phyloP scores from a whole-genome alignment of 1,284 basidiomycete species.

The Agroathelia rolfsii region DNA sequence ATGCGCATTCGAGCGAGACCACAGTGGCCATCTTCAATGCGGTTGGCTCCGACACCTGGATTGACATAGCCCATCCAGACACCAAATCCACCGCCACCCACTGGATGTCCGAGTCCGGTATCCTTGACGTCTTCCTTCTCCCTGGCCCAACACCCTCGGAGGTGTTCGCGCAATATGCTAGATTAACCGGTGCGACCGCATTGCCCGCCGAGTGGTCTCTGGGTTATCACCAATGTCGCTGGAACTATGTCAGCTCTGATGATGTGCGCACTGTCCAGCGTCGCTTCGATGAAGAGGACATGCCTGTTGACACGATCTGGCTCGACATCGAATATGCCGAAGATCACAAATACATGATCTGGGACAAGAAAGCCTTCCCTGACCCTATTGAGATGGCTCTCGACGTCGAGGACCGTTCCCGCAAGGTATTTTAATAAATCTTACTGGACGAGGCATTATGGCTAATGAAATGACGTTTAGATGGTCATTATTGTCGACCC shows the following conservation, averaged over 20 bases:
- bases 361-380: constrained; percentile 89
- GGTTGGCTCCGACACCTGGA: constrained; percentile 92
- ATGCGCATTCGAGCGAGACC: constrained; percentile 79
- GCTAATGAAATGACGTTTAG: constrained; percentile 26
- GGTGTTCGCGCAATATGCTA: constrained; percentile 80
- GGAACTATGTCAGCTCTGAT: constrained; percentile 93
- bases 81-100: constrained; percentile 73
- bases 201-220: constrained; percentile 88
- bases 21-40: constrained; percentile 90
- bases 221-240: constrained; percentile 95
- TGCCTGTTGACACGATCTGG: constrained; percentile 97
- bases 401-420: constrained; percentile 74
- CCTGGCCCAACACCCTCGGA: constrained; percentile 79
- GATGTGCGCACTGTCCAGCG: constrained; percentile 85
- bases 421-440: constrained; percentile 52
- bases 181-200: constrained; percentile 77
- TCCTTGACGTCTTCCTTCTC: constrained; percentile 89
- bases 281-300: constrained; percentile 86
- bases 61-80: constrained; percentile 72
- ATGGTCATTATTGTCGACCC: constrained; percentile 98
- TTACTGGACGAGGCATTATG: constrained; percentile 55
- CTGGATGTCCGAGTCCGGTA: constrained; percentile 96
- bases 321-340: constrained; percentile 95
- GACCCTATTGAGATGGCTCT: constrained; percentile 91
- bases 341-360: constrained; percentile 96